A percentile compares a stretch with the other conserved stretches of the same genome.
phyloP scores from a whole-genome alignment of 1,284 basidiomycete genomes.

The Grifola frondosa region DNA sequence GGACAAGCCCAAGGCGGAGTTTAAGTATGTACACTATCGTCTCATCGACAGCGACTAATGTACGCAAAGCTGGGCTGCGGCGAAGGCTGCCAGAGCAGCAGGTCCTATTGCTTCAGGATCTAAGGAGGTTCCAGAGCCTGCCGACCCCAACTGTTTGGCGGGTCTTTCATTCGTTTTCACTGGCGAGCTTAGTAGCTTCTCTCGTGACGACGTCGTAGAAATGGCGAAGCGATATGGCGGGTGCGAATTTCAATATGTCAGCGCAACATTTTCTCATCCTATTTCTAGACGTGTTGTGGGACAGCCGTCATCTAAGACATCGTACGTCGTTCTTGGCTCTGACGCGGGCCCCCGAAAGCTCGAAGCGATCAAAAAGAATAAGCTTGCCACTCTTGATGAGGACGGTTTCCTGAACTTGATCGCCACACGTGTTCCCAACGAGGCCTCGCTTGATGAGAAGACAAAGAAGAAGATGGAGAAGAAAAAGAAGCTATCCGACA shows the following conservation, averaged over 20 bases:
- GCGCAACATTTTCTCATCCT: constrained; percentile 1
- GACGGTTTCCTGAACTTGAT: constrained; percentile 89
- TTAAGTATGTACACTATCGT: constrained; percentile 34
- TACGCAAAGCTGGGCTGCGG: constrained; percentile 57
- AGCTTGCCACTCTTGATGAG: constrained; percentile 77
- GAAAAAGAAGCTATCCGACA: constrained; percentile 74
- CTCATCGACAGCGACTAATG: background rate
- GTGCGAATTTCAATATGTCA: constrained; percentile 50
- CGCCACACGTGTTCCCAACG: constrained; percentile 48
- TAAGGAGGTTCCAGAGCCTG: constrained; percentile 81
- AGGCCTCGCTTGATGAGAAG: constrained; percentile 71
- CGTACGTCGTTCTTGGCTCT: constrained; percentile 86
- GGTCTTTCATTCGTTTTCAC: constrained; percentile 96
- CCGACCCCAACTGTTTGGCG: constrained; percentile 72
- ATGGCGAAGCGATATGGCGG: constrained; percentile 92
- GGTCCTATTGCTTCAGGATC: constrained; percentile 78
- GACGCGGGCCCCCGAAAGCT: constrained; percentile 90
- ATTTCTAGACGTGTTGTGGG: constrained; percentile 74
- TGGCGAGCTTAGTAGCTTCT: constrained; percentile 85
- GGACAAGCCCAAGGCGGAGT: constrained; percentile 27
- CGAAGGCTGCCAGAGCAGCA: constrained; percentile 63
- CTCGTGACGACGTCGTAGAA: constrained; percentile 85
- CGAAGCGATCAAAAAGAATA: constrained; percentile 79
- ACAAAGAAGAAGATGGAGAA: constrained; percentile 80
- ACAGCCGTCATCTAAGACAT: constrained; percentile 89